phyloP scores from a whole-genome alignment of 2,329 filamentous ascomycete species.

The Phoma sp. region DNA sequence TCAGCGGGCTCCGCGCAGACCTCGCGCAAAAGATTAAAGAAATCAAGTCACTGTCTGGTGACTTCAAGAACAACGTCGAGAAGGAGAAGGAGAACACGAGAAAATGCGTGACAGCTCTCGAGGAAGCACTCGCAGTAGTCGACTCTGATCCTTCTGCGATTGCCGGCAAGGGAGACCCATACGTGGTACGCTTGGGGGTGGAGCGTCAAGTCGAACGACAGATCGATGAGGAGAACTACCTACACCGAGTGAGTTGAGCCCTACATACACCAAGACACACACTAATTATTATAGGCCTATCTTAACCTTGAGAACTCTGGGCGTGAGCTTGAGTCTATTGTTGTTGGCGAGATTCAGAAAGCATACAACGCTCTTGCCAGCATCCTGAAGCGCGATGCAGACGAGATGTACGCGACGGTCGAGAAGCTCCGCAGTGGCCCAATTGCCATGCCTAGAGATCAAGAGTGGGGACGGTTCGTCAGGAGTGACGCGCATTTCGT shows the following conservation, averaged over 20 bases:
- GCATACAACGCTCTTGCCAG: constrained; percentile 93
- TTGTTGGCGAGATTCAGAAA: constrained; percentile 97
- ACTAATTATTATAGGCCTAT: constrained; percentile 70
- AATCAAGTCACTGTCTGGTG: constrained; percentile 89
- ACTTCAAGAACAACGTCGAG: constrained; percentile 96
- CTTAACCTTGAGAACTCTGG: constrained; percentile 94
- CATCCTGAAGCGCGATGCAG: constrained; percentile 89
- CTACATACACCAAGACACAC: neutral
- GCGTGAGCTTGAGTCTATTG: constrained; percentile 92
- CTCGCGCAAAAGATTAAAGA: constrained; percentile 97
- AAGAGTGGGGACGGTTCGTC: constrained; percentile 88
- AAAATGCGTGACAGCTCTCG: constrained; percentile 79
- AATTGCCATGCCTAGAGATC: constrained; percentile 90
- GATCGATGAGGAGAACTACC: constrained; percentile 95
- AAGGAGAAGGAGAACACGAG: constrained; percentile 90
- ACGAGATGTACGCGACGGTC: constrained; percentile 77
- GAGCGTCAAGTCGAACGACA: constrained; percentile 92
- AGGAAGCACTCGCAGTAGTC: constrained; percentile 79
- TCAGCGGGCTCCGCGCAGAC: constrained; percentile 86
- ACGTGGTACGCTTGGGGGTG: constrained; percentile 82
- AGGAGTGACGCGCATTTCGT: constrained; percentile 84
- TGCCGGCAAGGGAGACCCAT: constrained; percentile 90
- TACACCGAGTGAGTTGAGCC: constrained; percentile 74
- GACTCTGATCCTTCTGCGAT: constrained; percentile 78
- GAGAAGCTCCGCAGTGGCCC: constrained; percentile 85